phyloP scores from a whole-genome alignment of 805 yeast species.

The Suhomyces vadensis region DNA sequence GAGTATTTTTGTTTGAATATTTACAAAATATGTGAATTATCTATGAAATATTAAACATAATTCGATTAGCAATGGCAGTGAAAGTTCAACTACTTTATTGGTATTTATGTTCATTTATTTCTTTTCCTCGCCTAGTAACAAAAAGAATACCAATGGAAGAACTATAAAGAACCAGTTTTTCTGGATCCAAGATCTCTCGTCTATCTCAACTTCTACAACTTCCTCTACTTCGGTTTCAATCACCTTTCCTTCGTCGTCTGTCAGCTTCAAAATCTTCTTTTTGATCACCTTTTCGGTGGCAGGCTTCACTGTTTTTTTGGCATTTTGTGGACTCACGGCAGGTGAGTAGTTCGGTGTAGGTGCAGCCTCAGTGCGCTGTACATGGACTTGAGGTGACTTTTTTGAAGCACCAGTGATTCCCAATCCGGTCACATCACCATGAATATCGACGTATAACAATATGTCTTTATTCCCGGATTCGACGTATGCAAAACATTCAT shows the following conservation, averaged over 20 bases:
- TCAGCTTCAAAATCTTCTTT: constrained; percentile 19
- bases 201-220: constrained; percentile 23
- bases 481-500: constrained; percentile 34
- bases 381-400: constrained; percentile 7
- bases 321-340: constrained; percentile 9
- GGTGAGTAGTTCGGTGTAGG: constrained; percentile 36
- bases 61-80: no score
- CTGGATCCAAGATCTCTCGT: constrained; percentile 51
- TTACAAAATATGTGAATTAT: no score
- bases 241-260: constrained; percentile 27
- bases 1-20: no score
- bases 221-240: constrained; percentile 21
- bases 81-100: no score
- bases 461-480: background rate
- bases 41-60: no score
- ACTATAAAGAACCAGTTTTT: constrained; percentile 64
- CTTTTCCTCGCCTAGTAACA: constrained; percentile 28
- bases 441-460: constrained; percentile 4
- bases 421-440: constrained; percentile 1
- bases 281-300: constrained; percentile 14
- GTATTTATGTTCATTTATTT: background rate
- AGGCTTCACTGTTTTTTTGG: constrained; percentile 10
- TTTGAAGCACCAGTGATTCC: background rate
- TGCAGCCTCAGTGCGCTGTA: constrained; percentile 12
- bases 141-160: constrained; percentile 43